phyloP scores from a whole-genome alignment of 1,284 basidiomycete species.

The Melanopsichium pennsylvanicum region DNA sequence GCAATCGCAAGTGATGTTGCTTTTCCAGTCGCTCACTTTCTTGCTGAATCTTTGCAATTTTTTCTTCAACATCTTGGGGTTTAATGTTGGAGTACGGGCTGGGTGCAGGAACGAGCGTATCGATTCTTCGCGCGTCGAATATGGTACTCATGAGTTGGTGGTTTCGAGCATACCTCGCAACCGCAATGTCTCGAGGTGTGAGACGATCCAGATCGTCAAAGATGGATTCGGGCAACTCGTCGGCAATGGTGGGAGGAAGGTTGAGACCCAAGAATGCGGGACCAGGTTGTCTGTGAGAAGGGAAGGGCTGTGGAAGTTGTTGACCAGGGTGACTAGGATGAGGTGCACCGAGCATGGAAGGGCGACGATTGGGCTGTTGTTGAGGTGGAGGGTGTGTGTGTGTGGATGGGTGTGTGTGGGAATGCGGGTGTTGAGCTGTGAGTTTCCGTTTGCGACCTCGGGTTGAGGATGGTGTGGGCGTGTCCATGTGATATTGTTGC shows the following conservation, averaged over 20 bases:
- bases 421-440: slow-evolving; percentile 22
- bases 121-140: slow-evolving; percentile 59
- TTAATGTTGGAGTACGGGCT: slow-evolving; percentile 51
- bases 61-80: slow-evolving; percentile 28
- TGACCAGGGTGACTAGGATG: slow-evolving; percentile 8
- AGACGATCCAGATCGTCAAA: slow-evolving; percentile 61
- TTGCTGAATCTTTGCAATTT: slow-evolving; percentile 22
- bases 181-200: slow-evolving; percentile 56
- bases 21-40: slow-evolving; percentile 21
- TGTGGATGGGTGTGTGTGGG: slow-evolving; percentile 6
- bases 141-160: slow-evolving; percentile 60
- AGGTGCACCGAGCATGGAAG: slow-evolving; percentile 30
- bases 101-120: slow-evolving; percentile 47
- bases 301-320: slow-evolving; percentile 6
- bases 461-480: slow-evolving; percentile 22
- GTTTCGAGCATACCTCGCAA: slow-evolving; percentile 59
- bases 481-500: slow-evolving; percentile 36
- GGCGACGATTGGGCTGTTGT: slow-evolving; percentile 23
- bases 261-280: slow-evolving; percentile 36
- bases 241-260: slow-evolving; percentile 39
- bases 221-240: slow-evolving; percentile 43
- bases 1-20: slow-evolving; percentile 25
- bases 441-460: slow-evolving; percentile 44
- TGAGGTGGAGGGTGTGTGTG: too few species aligned
- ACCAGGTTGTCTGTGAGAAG: slow-evolving; percentile 12